Percentiles rank a stretch among this genome's conserved stretches.
These are phyloP conservation scores for Talaromyces sp. DNA, from an alignment of 2,329 filamentous ascomycete genomes.

Conservation along the genomic window DNA sequence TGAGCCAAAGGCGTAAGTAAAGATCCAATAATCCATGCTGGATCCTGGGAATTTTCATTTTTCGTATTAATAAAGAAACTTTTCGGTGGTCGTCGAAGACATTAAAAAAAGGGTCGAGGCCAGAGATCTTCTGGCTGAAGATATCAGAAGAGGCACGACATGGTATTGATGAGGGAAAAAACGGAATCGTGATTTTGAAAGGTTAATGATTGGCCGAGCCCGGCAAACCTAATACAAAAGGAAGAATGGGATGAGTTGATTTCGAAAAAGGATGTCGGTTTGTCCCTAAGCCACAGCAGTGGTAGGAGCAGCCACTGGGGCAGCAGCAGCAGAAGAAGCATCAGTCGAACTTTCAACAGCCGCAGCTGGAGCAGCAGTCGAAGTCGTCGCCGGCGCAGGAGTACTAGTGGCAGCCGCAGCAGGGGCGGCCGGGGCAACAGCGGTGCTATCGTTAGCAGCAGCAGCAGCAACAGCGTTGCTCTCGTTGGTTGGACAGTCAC, in stretches of 20 bases:
- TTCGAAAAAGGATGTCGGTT: slow-evolving; percentile 7
- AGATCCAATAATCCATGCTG: slow-evolving; percentile 15
- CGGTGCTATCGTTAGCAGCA: slow-evolving; percentile 30
- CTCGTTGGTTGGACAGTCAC: slow-evolving; percentile 81
- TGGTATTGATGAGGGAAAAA: slow-evolving; percentile 16
- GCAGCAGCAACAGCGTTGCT: slow-evolving; percentile 33
- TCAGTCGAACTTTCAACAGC: slow-evolving; percentile 31
- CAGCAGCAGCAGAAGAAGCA: slow-evolving; percentile 33
- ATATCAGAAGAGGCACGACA: background rate
- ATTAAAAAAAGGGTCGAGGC: slow-evolving; percentile 24
- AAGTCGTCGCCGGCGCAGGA: slow-evolving; percentile 34
- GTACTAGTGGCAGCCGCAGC: slow-evolving; percentile 33
- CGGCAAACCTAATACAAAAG: slow-evolving; percentile 28
- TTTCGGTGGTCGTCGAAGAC: slow-evolving; percentile 36
- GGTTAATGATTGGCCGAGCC: background rate
- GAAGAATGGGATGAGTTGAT: slow-evolving; percentile 17
- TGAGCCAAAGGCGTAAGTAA: slow-evolving; percentile 1
- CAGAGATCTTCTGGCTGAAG: background rate
- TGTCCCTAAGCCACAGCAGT: slow-evolving; percentile 25
- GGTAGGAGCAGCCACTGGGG: slow-evolving; percentile 28
- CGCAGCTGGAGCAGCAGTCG: slow-evolving; percentile 34
- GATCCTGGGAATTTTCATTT: slow-evolving; percentile 28
- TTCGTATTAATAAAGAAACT: slow-evolving; percentile 26
- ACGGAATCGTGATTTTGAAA: background rate
- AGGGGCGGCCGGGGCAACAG: slow-evolving; percentile 36